Conservation (phyloP, 768 basidiomycete genomes). For the Lanmaoa rubissima region DNA sequence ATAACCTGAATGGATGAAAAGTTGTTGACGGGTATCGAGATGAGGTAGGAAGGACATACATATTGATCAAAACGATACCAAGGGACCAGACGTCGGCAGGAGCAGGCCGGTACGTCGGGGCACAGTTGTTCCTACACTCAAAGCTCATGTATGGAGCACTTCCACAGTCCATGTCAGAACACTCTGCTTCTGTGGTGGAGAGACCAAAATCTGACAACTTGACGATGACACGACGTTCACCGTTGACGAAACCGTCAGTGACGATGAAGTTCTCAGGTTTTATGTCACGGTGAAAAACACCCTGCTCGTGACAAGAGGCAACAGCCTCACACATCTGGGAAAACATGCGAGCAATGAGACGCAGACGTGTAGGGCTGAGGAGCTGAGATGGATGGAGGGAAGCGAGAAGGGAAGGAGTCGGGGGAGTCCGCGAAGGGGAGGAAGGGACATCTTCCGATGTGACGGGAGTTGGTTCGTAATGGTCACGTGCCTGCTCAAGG, state of each 20-base stretch:
- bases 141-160: constrained; percentile 99
- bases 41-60: constrained; percentile 48
- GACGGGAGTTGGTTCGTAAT: constrained; percentile 55
- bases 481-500: constrained; percentile 92
- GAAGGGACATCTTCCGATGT: constrained; percentile 12
- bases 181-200: constrained; percentile 84
- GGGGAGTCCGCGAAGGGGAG: constrained; percentile 68
- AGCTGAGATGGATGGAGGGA: constrained; percentile 76
- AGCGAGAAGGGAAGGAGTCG: constrained; percentile 90
- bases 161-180: constrained; percentile 96
- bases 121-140: constrained; percentile 97
- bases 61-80: constrained; percentile 98
- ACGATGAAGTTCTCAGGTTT: constrained; percentile 99
- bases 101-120: constrained; percentile 90
- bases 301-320: constrained; percentile 86
- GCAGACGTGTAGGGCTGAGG: constrained; percentile 83
- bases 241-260: constrained; percentile 68
- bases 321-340: constrained; percentile 99
- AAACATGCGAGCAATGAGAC: constrained; percentile 96
- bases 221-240: constrained; percentile 89
- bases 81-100: constrained; percentile 99
- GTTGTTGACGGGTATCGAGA: constrained; percentile 1
- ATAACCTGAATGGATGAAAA: constrained; percentile 57
- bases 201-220: constrained; percentile 97
- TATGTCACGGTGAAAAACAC: constrained; percentile 95